Evolutionary conservation across 2,329 filamentous ascomycete genomes (phyloP).

Genomic region (Fusarium sp.): DNA sequence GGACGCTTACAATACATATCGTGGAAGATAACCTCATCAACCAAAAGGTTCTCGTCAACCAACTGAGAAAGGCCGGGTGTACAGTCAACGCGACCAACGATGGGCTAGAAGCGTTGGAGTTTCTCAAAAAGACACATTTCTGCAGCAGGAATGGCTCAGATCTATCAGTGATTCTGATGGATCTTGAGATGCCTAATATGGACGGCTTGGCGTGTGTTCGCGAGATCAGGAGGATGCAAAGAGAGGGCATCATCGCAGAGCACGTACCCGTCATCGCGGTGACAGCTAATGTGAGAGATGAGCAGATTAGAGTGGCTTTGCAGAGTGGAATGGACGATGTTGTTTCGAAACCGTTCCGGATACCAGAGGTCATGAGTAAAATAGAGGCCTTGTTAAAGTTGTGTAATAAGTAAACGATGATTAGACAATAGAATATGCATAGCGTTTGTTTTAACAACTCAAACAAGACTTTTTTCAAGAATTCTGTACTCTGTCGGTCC

Average conservation of each 20-base stretch:
- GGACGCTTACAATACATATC: constrained; percentile 65
- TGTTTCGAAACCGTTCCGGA: constrained; percentile 68
- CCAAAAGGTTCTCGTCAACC: constrained; percentile 74
- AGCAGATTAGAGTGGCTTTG: constrained; percentile 55
- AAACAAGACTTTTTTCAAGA: constrained; percentile 44
- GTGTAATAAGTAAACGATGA: neutral
- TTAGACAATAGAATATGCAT: neutral
- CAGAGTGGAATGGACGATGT: constrained; percentile 61
- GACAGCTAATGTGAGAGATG: constrained; percentile 60
- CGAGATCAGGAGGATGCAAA: constrained; percentile 54
- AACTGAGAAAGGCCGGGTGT: constrained; percentile 68
- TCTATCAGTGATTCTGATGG: constrained; percentile 58
- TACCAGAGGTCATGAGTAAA: constrained; percentile 64
- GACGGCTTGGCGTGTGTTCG: constrained; percentile 57
- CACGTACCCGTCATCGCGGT: constrained; percentile 60
- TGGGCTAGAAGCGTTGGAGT: constrained; percentile 66
- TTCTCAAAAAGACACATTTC: constrained; percentile 51
- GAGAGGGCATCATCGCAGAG: constrained; percentile 44
- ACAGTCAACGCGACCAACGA: constrained; percentile 70
- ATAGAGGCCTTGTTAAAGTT: constrained; percentile 52
- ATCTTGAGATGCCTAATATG: constrained; percentile 63
- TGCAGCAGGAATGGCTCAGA: constrained; percentile 31
- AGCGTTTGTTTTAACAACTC: neutral
- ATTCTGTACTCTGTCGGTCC: constrained; percentile 46
- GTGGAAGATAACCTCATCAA: constrained; percentile 77